Percentiles rank a stretch among this genome's conserved stretches.
phyloP scores from a whole-genome alignment of 441 rosid species.

The Pelargonium hybrid region DNA sequence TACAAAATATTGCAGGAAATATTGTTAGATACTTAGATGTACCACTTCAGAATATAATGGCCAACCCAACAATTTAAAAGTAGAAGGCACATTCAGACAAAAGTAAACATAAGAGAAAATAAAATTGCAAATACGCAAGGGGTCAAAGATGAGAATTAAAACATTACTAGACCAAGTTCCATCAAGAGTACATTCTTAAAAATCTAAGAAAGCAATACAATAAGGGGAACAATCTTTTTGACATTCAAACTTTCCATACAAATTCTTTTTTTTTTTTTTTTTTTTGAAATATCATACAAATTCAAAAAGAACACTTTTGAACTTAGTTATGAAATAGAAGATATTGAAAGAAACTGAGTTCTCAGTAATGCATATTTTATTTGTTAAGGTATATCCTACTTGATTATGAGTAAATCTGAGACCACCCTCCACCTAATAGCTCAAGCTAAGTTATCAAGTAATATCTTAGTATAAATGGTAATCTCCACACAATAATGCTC shows the following conservation, averaged over 20 bases:
- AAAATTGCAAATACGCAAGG: neutral
- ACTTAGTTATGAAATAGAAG: neutral
- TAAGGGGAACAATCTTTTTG: neutral
- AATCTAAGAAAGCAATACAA: neutral
- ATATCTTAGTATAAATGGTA: neutral
- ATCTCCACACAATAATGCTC: neutral
- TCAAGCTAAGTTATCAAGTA: conserved; percentile 14
- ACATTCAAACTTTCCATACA: neutral
- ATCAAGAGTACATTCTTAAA: neutral
- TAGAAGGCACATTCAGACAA: neutral
- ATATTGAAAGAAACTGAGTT: conserved; percentile 9
- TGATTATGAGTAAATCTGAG: neutral
- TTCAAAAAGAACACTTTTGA: neutral
- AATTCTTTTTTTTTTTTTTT: too few relatives aligned
- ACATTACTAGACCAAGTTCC: neutral
- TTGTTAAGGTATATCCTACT: neutral
- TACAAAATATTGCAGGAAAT: conserved; percentile 21
- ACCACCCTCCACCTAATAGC: neutral
- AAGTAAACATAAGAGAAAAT: neutral
- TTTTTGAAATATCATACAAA: conserved; percentile 28
- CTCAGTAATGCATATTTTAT: neutral
- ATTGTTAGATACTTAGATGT: neutral
- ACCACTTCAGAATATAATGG: neutral
- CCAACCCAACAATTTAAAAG: neutral
- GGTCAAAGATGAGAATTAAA: neutral